A percentile compares a stretch with the other conserved stretches of the same genome.
phyloP scores from a whole-genome alignment of 2,329 filamentous ascomycete species.

The Diaporthe ilicicola region DNA sequence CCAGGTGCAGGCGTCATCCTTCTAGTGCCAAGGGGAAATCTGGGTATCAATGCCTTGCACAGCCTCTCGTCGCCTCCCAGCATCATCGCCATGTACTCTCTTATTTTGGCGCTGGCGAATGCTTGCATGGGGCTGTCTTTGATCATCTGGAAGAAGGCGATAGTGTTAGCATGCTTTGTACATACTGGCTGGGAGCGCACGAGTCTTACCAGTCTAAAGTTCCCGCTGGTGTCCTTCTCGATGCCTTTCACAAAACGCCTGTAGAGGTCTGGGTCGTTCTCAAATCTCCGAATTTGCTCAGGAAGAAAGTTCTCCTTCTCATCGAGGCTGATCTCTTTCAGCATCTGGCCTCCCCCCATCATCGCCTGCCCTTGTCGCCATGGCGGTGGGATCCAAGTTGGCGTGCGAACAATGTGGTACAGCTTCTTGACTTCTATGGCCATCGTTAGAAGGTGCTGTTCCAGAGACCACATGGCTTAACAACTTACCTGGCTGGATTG shows the following conservation, averaged over 20 bases:
- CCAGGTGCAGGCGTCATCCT: slow-evolving; percentile 60
- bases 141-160: slow-evolving; percentile 42
- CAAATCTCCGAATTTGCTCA: slow-evolving; percentile 57
- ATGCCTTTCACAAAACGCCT: slow-evolving; percentile 55
- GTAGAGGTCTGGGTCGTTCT: slow-evolving; percentile 55
- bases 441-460: slow-evolving; percentile 1
- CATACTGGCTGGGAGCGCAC: not conserved
- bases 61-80: slow-evolving; percentile 59
- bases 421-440: slow-evolving; percentile 45
- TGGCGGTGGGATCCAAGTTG: slow-evolving; percentile 51
- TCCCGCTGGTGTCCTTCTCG: slow-evolving; percentile 54
- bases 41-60: slow-evolving; percentile 59
- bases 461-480: not conserved
- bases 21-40: slow-evolving; percentile 57
- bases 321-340: slow-evolving; percentile 52
- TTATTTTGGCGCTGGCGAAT: slow-evolving; percentile 50
- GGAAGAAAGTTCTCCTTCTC: slow-evolving; percentile 51
- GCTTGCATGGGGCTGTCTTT: slow-evolving; percentile 51
- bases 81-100: slow-evolving; percentile 56
- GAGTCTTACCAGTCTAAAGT: slow-evolving; percentile 50
- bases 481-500: slow-evolving; percentile 53
- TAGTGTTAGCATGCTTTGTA: slow-evolving; percentile 7
- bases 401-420: slow-evolving; percentile 50
- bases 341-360: slow-evolving; percentile 46
- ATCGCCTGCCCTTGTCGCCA: slow-evolving; percentile 46